Base-by-base conservation (phyloP, 164 flowering plant genomes). In the Vitis rupestris region DNA sequence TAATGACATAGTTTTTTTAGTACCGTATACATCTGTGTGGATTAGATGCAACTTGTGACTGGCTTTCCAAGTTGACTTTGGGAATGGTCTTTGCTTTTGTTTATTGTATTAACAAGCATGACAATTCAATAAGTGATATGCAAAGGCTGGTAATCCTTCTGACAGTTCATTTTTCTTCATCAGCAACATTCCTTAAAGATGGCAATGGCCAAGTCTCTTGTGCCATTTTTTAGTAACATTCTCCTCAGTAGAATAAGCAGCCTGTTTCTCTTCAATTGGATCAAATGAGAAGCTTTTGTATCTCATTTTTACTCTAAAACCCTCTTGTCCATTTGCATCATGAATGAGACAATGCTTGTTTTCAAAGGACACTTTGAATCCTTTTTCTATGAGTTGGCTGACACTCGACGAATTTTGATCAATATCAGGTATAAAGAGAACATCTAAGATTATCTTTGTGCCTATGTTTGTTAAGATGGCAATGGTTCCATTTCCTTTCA, bases 1-100 rank as follows among this genome's bases (percentile, higher is more conserved):
- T 31, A 31, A 70, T 47, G 73, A 74, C 8, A 72, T 65, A 2
- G 64, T 64, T 58, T 61, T 57, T 59, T 57, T 30, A 50, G 76
- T 73, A 4, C 70, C 65, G 1, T 4, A 29, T 2, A 74, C 27
- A 54, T 65, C 73, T 0, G 62, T 50, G 31, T 74, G 70, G 14
- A 69, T 27, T 4, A 69, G 48, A 10, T 74, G 65, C n/a, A 69
- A 13, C 62, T 65, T 74, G 5, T 52, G 19, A 2, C 65, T 11
- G 2, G 66, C 72, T 59, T 70, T 74, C 65, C 73, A 69, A 3
- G 65, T 30, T 64, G 54, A 5, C 9, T 64, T 47, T 1, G 73
- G 72, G 52, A 69, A 74, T 13, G 70, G 58, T 31, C 2, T 27
- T n/a, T 66, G 23, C 1, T 44, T 49, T 64, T 69, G 64, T n/a